These are phyloP conservation scores for Beauveria pseudobassiana DNA, from an alignment of 2,329 filamentous ascomycete species.

Conservation along the genomic window DNA sequence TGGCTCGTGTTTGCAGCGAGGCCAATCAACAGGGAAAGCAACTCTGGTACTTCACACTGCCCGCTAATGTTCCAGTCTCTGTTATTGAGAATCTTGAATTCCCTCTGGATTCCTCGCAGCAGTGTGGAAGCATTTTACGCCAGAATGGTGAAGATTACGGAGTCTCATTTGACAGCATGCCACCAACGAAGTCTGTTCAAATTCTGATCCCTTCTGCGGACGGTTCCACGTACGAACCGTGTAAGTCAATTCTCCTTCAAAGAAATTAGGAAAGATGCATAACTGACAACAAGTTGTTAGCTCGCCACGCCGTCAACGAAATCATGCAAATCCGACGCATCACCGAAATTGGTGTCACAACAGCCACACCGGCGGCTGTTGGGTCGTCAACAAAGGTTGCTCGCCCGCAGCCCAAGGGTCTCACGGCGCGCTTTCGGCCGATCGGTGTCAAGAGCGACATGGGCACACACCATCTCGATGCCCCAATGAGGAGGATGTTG, in stretches of 20 bases:
- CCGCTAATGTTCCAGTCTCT: constrained; percentile 60
- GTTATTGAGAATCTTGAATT: constrained; percentile 59
- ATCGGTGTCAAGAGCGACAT: constrained; percentile 43
- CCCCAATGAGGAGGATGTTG: constrained; percentile 35
- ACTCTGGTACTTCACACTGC: constrained; percentile 74
- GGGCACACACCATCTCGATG: constrained; percentile 29
- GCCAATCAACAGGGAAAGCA: constrained; percentile 61
- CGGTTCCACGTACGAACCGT: constrained; percentile 44
- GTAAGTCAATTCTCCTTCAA: constrained; percentile 31
- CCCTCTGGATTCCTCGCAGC: constrained; percentile 45
- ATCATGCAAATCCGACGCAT: constrained; percentile 60
- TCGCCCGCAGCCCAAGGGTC: constrained; percentile 58
- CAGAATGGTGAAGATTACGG: constrained; percentile 59
- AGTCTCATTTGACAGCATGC: constrained; percentile 44
- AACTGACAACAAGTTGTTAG: constrained; percentile 16
- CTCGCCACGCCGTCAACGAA: constrained; percentile 41
- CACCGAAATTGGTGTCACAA: constrained; percentile 40
- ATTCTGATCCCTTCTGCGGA: constrained; percentile 53
- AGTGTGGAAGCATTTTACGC: constrained; percentile 48
- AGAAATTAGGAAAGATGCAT: neutral
- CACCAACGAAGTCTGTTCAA: constrained; percentile 44
- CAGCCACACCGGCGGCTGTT: constrained; percentile 26
- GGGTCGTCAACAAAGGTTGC: constrained; percentile 43
- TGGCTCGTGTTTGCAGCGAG: constrained; percentile 49
- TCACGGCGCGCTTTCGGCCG: constrained; percentile 61